A percentile compares a stretch with the other conserved stretches of the same genome.
These are phyloP conservation scores for Hypholoma sublateritium DNA, from an alignment of 768 basidiomycete genomes.

Conservation along the genomic window DNA sequence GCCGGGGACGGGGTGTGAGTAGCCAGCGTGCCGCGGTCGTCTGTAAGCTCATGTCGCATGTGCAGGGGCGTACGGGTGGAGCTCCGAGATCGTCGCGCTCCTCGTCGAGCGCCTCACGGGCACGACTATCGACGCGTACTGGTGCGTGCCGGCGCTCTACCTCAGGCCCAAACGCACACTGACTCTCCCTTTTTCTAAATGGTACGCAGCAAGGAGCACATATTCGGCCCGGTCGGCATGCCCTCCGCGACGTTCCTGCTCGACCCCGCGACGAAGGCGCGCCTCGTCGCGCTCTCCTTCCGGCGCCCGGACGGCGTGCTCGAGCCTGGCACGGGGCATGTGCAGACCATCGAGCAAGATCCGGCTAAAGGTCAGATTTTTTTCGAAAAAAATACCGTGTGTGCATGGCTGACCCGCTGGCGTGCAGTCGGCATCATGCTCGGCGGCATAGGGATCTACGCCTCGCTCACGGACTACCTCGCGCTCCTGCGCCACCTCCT, in stretches of 20 bases:
- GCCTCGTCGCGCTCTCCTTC: conserved; percentile 19
- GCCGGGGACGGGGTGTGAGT: conserved; percentile 27
- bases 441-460: conserved; percentile 25
- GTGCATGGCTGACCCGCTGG: background rate
- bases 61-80: conserved; percentile 29
- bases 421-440: conserved; percentile 16
- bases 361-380: conserved; percentile 19
- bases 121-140: conserved; percentile 24
- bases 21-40: background rate
- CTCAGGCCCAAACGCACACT: background rate
- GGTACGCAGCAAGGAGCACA: conserved; percentile 23
- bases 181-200: background rate
- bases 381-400: too few relatives aligned
- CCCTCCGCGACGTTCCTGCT: conserved; percentile 23
- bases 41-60: background rate
- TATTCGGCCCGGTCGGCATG: conserved; percentile 29
- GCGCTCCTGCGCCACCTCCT: conserved; percentile 27
- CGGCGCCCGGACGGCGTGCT: conserved; percentile 20
- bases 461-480: conserved; percentile 25
- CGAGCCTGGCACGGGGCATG: conserved; percentile 14
- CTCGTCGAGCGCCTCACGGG: conserved; percentile 27
- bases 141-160: too few relatives aligned
- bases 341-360: conserved; percentile 20
- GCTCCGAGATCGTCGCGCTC: conserved; percentile 27
- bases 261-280: conserved; percentile 21